A percentile compares a stretch with the other conserved stretches of the same genome.
phyloP scores from a whole-genome alignment of 352 stramenopile species.

The Blastocystis sp. region DNA sequence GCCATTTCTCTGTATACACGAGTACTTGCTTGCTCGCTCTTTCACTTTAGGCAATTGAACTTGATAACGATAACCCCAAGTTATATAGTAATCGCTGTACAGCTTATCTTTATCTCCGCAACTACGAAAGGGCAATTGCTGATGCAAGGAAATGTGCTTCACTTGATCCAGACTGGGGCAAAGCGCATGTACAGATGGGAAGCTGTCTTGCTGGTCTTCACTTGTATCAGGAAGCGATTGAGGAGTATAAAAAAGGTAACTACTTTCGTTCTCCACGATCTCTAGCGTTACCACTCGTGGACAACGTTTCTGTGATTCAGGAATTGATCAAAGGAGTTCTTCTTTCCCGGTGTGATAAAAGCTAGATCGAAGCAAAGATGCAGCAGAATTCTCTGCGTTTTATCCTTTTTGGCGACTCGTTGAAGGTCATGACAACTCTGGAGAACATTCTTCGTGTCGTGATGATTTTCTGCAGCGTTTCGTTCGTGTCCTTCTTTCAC shows the following conservation, averaged over 20 bases:
- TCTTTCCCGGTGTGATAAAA: neutral
- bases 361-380: neutral
- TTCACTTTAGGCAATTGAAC: conserved; percentile 19
- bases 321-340: neutral
- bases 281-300: neutral
- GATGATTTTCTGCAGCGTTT: neutral
- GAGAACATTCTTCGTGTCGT: neutral
- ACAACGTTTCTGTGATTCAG: neutral
- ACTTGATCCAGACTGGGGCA: conserved; percentile 50
- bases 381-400: neutral
- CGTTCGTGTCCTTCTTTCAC: neutral
- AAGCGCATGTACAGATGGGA: conserved; percentile 55
- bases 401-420: neutral
- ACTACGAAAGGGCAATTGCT: conserved; percentile 15
- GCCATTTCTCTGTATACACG: conserved; percentile 27
- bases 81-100: conserved; percentile 61
- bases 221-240: conserved; percentile 11
- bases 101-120: neutral
- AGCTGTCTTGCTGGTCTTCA: neutral
- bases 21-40: neutral
- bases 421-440: neutral
- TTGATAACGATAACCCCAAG: conserved; percentile 23
- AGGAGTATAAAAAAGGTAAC: conserved; percentile 18
- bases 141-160: conserved; percentile 49
- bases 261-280: neutral